Evolutionary conservation across 2,329 filamentous ascomycete genomes (phyloP).

Genomic region (Xylaria sp.): DNA sequence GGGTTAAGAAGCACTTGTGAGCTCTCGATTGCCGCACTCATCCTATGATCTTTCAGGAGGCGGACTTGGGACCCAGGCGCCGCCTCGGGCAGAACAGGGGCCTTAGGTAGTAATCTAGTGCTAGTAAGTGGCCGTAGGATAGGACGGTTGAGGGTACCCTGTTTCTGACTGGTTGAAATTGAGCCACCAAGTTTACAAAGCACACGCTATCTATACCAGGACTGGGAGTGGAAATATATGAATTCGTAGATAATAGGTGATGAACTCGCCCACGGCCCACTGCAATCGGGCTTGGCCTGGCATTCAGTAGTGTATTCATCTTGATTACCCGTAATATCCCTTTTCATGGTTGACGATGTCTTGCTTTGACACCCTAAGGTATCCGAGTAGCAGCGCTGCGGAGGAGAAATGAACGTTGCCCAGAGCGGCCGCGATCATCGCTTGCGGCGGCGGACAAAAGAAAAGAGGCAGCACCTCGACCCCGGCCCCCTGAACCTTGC

Average conservation of each 20-base stretch:
- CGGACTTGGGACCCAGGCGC: too few species aligned
- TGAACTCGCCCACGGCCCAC: background rate
- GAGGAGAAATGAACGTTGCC: background rate
- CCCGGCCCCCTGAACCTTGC: slow-evolving; percentile 21
- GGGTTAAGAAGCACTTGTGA: background rate
- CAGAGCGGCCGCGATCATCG: background rate
- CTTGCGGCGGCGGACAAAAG: slow-evolving; percentile 21
- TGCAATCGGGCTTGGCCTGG: background rate
- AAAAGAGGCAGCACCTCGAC: slow-evolving; percentile 9
- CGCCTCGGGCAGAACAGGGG: too few species aligned
- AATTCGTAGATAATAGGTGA: too few species aligned
- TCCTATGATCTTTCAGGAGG: background rate
- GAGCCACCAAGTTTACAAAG: background rate
- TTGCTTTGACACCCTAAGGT: background rate
- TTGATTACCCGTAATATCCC: background rate
- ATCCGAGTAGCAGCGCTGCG: background rate
- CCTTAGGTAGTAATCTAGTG: too few species aligned
- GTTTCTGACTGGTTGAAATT: background rate
- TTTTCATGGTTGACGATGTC: background rate
- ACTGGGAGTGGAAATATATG: too few species aligned
- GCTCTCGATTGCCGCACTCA: background rate
- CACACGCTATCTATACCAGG: too few species aligned
- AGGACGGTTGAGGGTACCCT: background rate
- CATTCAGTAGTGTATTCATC: background rate
- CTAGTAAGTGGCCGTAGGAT: too few species aligned